Conservation (phyloP, 169 alveolate genomes). For the Eimeria praecox region DNA sequence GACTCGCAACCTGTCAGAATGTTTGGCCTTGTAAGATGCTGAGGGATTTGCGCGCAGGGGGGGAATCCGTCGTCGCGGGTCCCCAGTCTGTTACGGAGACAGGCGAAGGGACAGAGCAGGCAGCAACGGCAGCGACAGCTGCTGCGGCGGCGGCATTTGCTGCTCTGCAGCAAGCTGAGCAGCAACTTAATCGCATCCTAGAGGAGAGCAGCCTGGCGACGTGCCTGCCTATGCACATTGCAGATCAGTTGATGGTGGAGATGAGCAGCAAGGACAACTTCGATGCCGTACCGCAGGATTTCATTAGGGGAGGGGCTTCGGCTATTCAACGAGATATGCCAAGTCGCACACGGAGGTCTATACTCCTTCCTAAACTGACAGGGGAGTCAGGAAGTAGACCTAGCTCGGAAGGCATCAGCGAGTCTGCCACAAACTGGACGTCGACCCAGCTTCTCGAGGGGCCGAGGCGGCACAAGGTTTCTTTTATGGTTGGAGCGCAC, state of each 20-base stretch:
- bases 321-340: slow-evolving; percentile 11
- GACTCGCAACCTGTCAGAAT: neutral
- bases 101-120: slow-evolving; percentile 28
- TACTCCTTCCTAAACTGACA: neutral
- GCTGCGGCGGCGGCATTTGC: slow-evolving; percentile 74
- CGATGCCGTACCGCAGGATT: neutral
- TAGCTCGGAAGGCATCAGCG: neutral
- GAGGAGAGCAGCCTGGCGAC: slow-evolving; percentile 60
- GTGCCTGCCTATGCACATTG: slow-evolving; percentile 35
- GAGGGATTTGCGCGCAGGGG: neutral
- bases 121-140: slow-evolving; percentile 69
- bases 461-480: slow-evolving; percentile 50
- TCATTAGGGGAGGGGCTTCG: neutral
- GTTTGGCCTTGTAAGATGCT: neutral
- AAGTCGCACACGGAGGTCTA: neutral
- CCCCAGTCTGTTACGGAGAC: neutral
- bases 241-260: slow-evolving; percentile 47
- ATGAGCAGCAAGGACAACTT: slow-evolving; percentile 19
- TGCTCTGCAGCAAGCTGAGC: slow-evolving; percentile 73
- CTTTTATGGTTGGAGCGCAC: neutral
- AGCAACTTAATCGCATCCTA: slow-evolving; percentile 66
- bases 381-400: neutral
- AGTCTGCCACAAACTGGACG: neutral
- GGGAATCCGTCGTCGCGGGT: neutral
- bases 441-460: neutral